Conservation (phyloP, 2,329 filamentous ascomycete genomes). For the Colletotrichum sp. region DNA sequence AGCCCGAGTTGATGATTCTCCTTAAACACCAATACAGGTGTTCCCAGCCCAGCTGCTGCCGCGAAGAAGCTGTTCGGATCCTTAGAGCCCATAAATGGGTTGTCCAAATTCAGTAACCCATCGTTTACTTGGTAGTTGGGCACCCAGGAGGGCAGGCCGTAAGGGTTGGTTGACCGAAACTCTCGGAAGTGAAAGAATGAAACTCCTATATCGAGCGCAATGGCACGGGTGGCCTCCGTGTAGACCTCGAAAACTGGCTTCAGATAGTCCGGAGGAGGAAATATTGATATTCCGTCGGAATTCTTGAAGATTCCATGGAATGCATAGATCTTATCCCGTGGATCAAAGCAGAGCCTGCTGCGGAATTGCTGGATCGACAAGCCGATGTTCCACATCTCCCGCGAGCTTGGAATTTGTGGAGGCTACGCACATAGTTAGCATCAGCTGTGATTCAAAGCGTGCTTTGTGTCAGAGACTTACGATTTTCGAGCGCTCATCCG, state of each 20-base stretch:
- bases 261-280: background rate
- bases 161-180: background rate
- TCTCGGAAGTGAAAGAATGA: background rate
- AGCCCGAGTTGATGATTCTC: rapidly evolving
- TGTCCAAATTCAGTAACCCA: rapidly evolving
- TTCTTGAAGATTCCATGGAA: background rate
- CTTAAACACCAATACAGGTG: rapidly evolving
- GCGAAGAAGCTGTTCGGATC: background rate
- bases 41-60: rapidly evolving
- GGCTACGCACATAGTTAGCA: rapidly evolving
- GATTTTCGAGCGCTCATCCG: rapidly evolving
- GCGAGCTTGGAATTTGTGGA: background rate
- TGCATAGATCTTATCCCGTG: background rate
- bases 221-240: background rate
- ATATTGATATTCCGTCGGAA: background rate
- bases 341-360: background rate
- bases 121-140: rapidly evolving
- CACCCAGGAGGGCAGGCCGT: background rate
- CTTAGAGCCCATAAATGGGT: rapidly evolving
- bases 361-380: background rate
- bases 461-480: background rate
- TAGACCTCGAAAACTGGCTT: background rate
- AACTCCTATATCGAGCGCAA: rapidly evolving
- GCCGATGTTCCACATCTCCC: rapidly evolving
- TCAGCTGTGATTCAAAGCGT: rapidly evolving